Base-by-base conservation (phyloP, 129 eudicot species). In the Erigeron canadensis region DNA sequence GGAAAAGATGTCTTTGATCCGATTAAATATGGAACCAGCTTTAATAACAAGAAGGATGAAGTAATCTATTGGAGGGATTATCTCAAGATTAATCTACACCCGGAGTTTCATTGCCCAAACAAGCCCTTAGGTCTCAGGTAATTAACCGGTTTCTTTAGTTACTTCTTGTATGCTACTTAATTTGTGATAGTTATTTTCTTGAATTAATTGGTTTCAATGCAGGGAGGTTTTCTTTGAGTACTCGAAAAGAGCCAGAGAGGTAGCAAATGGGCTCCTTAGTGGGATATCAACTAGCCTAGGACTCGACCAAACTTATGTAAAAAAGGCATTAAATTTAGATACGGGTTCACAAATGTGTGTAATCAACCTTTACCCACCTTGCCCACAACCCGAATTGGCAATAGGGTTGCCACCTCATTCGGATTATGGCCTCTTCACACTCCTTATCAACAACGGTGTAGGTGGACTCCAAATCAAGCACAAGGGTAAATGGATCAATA, bases 361-460 rank as follows among this genome's bases (percentile, higher is more conserved):
- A 4, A 75, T 66, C 40, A 87, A 87, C 74, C 67, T 71, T 19
- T 87, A 87, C 65, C 89, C 93, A 4, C 73, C 79, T 1, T 87
- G 94, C 51, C 94, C 89, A 8, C 87, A 84, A 65, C 94, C 89
- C 8, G 84, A 84, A 7, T 76, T 79, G 40, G 94, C 87, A 55
- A 23, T 87, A 11, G 89, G 94, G n/a, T 22, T 87, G 57, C 89
- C 86, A 3, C 83, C 89, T 44, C 94, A 87, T 62, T 84, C 94
- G 4, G 94, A 84, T 48, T 87, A 84, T 54, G 87, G 89, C 59
- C 80, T 84, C 64, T 59, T 87, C 43, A 87, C 84, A 17, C 62
- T 87, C 53, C 50, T 87, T n/a, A 77, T 82, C 21, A 66, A 87
- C 34, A 87, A 87, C 55, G 83, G 75, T 8, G 72, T 79, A 15